phyloP scores from a whole-genome alignment of 2,329 filamentous ascomycete genomes.

The Exutisphaerella laricina region DNA sequence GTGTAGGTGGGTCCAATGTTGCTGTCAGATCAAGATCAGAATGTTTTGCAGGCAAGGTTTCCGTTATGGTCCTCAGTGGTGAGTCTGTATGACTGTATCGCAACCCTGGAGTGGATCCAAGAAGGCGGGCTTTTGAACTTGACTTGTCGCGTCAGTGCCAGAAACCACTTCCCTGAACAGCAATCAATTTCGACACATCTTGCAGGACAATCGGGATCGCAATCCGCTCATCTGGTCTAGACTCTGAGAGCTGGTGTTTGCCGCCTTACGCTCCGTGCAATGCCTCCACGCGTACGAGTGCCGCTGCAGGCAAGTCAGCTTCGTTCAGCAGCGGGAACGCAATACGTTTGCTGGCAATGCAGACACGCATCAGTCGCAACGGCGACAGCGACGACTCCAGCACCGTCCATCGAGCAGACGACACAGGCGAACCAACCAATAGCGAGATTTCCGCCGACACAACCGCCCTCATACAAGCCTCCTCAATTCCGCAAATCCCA shows the following conservation, averaged over 20 bases:
- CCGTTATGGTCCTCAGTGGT: no score
- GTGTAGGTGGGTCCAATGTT: background rate
- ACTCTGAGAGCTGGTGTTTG: background rate
- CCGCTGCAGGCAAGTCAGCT: constrained; percentile 34
- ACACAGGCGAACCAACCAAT: constrained; percentile 39
- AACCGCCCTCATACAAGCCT: constrained; percentile 82
- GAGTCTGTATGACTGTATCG: no score
- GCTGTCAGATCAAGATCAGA: no score
- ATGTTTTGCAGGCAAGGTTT: no score
- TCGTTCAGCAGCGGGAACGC: constrained; percentile 26
- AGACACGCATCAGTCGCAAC: constrained; percentile 47
- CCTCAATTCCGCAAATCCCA: constrained; percentile 87
- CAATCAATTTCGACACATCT: no score
- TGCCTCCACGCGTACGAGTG: constrained; percentile 49
- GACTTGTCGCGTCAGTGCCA: no score
- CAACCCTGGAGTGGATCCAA: no score
- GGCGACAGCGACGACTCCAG: constrained; percentile 47
- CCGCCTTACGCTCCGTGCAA: constrained; percentile 30
- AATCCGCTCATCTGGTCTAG: background rate
- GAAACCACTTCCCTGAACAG: no score
- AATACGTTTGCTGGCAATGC: constrained; percentile 36
- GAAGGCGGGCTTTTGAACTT: no score
- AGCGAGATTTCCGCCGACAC: constrained; percentile 54
- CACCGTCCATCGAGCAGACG: constrained; percentile 48
- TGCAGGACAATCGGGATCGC: background rate